phyloP scores from a whole-genome alignment of 805 yeast species.

The Kodamaea jinghongensis region DNA sequence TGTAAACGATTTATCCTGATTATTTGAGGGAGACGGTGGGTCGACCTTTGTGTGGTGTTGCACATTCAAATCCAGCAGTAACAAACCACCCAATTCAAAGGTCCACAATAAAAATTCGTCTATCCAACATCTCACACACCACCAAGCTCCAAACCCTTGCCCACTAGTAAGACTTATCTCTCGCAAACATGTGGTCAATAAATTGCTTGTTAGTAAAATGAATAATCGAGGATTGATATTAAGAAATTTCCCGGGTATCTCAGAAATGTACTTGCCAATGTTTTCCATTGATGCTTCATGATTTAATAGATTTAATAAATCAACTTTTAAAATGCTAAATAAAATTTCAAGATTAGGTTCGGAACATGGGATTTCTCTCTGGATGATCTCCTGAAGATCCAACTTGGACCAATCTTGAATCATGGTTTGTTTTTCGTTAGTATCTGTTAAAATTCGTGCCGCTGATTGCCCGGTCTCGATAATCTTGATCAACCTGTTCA shows the following conservation, averaged over 20 bases:
- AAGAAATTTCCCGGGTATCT: constrained; percentile 47
- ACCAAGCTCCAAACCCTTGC: constrained; percentile 68
- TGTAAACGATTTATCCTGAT: no score
- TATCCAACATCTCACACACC: constrained; percentile 72
- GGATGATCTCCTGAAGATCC: constrained; percentile 43
- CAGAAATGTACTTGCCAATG: constrained; percentile 29
- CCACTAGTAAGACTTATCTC: constrained; percentile 60
- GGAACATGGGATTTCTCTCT: constrained; percentile 53
- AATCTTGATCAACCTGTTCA: constrained; percentile 53
- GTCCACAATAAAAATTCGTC: constrained; percentile 70
- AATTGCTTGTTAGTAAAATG: constrained; percentile 49
- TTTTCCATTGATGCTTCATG: constrained; percentile 12
- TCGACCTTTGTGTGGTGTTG: no score
- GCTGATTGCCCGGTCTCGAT: constrained; percentile 53
- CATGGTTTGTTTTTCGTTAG: constrained; percentile 49
- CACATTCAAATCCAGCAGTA: constrained; percentile 13
- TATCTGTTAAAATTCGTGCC: constrained; percentile 42
- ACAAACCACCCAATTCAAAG: constrained; percentile 60
- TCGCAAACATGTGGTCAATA: constrained; percentile 57
- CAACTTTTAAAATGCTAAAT: constrained; percentile 32
- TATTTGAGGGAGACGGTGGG: no score
- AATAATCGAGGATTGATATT: constrained; percentile 55
- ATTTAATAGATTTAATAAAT: constrained; percentile 15
- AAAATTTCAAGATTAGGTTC: constrained; percentile 28
- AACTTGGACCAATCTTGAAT: constrained; percentile 56